A percentile compares a stretch with the other conserved stretches of the same genome.
Conservation (phyloP, 1,139 yeast species). For the Saccharomyces hybrid region DNA sequence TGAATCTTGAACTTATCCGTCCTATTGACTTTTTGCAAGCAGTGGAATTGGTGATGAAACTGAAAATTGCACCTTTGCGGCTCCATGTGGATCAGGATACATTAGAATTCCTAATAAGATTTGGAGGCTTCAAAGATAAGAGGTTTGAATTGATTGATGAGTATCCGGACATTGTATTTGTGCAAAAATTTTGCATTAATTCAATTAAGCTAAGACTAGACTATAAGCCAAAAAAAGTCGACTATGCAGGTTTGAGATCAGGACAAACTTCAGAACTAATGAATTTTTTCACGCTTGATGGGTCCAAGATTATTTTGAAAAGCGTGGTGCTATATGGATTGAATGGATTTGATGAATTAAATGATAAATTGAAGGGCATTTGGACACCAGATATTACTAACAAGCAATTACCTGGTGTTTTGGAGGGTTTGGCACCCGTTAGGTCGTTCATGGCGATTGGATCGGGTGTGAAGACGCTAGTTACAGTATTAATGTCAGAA, state of each 20-base stretch:
- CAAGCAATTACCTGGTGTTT: constrained; percentile 72
- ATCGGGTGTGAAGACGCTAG: constrained; percentile 64
- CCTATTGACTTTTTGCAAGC: constrained; percentile 62
- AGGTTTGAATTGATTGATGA: constrained; percentile 53
- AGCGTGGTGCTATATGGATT: constrained; percentile 65
- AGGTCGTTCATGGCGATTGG: constrained; percentile 73
- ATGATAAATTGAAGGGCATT: constrained; percentile 48
- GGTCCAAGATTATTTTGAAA: constrained; percentile 61
- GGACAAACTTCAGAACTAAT: constrained; percentile 83
- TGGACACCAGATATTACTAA: constrained; percentile 86
- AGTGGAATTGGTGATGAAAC: constrained; percentile 55
- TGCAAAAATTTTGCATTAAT: constrained; percentile 60
- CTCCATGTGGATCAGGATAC: constrained; percentile 92
- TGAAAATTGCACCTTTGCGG: constrained; percentile 63
- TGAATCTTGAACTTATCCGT: constrained; percentile 51
- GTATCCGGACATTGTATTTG: constrained; percentile 52
- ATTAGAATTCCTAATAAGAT: constrained; percentile 70
- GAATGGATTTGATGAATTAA: constrained; percentile 60
- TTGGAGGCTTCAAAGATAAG: constrained; percentile 70
- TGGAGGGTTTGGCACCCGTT: constrained; percentile 80
- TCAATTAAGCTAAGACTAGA: constrained; percentile 66
- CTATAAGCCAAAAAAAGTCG: constrained; percentile 80
- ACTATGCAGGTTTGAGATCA: constrained; percentile 70
- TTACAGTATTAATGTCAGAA: constrained; percentile 67
- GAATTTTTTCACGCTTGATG: constrained; percentile 84